Conservation (phyloP, 2,329 filamentous ascomycete genomes). For the Aspergillus melleus region DNA sequence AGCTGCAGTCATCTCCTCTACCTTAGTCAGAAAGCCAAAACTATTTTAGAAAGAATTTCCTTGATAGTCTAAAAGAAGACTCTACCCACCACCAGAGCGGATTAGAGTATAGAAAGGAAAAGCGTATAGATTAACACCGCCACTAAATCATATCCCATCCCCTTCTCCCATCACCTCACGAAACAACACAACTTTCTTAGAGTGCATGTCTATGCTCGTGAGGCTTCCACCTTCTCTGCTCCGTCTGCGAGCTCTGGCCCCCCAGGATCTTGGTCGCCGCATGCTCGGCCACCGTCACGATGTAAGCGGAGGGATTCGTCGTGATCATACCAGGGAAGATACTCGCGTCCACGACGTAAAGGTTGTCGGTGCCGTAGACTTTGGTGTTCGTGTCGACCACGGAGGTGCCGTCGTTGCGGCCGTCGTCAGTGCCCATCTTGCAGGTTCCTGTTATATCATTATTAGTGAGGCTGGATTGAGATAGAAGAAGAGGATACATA, state of each 20-base stretch:
- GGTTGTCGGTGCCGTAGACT: slow-evolving; percentile 14
- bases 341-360: slow-evolving; percentile 16
- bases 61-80: no score
- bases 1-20: no score
- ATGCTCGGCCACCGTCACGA: slow-evolving; percentile 13
- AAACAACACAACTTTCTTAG: no score
- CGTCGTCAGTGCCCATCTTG: slow-evolving; percentile 21
- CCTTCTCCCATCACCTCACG: no score
- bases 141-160: neutral
- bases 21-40: no score
- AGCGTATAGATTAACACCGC: neutral
- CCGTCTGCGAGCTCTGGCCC: neutral
- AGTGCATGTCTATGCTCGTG: neutral
- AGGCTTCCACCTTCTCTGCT: neutral
- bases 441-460: no score
- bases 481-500: neutral
- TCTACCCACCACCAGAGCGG: no score
- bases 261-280: slow-evolving; percentile 16
- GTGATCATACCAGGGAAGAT: slow-evolving; percentile 19
- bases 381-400: slow-evolving; percentile 21
- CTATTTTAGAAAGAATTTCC: no score
- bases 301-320: slow-evolving; percentile 17
- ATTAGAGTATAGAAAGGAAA: neutral
- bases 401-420: slow-evolving; percentile 14
- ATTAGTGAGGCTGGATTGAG: neutral